Conservation (phyloP, 495 filamentous ascomycete species). For the Bacidia gigantensis region DNA sequence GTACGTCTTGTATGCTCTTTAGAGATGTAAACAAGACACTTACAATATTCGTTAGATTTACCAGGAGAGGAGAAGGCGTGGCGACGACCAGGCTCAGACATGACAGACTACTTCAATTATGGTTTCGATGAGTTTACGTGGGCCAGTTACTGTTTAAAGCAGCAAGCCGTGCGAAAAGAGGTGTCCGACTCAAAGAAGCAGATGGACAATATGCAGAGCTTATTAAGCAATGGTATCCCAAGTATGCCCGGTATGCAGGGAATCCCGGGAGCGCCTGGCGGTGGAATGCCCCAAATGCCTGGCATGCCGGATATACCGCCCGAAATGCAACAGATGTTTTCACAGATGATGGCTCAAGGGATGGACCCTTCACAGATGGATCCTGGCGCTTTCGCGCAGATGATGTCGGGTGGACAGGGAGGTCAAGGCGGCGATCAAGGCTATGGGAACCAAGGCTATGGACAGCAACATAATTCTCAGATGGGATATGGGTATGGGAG, state of each 20-base stretch:
- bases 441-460: slow-evolving; percentile 29
- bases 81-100: slow-evolving; percentile 88
- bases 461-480: slow-evolving; percentile 30
- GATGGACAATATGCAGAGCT: slow-evolving; percentile 77
- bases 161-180: slow-evolving; percentile 60
- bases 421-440: slow-evolving; percentile 30
- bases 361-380: slow-evolving; percentile 74
- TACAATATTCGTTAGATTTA: slow-evolving; percentile 39
- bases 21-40: background rate
- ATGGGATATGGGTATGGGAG: slow-evolving; percentile 40
- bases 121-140: slow-evolving; percentile 99
- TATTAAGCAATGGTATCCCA: slow-evolving; percentile 52
- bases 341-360: slow-evolving; percentile 68
- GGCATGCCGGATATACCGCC: slow-evolving; percentile 60
- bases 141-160: slow-evolving; percentile 86
- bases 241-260: slow-evolving; percentile 51
- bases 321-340: slow-evolving; percentile 74
- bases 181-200: slow-evolving; percentile 68
- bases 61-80: slow-evolving; percentile 82
- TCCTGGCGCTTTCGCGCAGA: slow-evolving; percentile 41
- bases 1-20: slow-evolving; percentile 20
- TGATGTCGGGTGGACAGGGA: slow-evolving; percentile 36
- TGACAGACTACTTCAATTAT: slow-evolving; percentile 98
- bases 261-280: slow-evolving; percentile 24
- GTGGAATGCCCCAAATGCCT: slow-evolving; percentile 48